phyloP scores from a whole-genome alignment of 2,329 filamentous ascomycete species.

The Beauveria rudraprayagi region DNA sequence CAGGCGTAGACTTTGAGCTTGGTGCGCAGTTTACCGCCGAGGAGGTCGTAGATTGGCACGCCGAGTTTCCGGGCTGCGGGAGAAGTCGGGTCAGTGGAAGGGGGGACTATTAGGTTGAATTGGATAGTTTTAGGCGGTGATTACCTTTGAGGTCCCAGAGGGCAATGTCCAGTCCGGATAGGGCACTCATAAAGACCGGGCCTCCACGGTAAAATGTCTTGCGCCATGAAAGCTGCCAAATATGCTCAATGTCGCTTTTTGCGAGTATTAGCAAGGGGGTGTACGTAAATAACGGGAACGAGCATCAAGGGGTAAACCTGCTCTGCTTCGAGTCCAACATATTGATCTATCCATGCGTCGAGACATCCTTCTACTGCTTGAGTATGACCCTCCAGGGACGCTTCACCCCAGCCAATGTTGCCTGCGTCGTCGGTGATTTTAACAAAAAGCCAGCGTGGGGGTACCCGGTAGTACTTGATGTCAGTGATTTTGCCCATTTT shows the following conservation, averaged over 20 bases:
- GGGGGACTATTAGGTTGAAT: too few relatives aligned
- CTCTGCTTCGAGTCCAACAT: slow-evolving; percentile 64
- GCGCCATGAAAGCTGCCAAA: slow-evolving; percentile 69
- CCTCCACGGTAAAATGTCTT: slow-evolving; percentile 69
- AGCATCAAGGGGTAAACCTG: slow-evolving; percentile 25
- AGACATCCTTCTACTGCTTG: slow-evolving; percentile 67
- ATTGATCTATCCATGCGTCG: slow-evolving; percentile 55
- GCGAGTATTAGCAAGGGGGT: too few relatives aligned
- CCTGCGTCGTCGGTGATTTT: slow-evolving; percentile 63
- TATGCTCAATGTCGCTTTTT: slow-evolving; percentile 64
- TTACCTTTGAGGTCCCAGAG: slow-evolving; percentile 66
- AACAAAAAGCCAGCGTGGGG: slow-evolving; percentile 70
- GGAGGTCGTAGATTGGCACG: slow-evolving; percentile 63
- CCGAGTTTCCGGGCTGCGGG: slow-evolving; percentile 36
- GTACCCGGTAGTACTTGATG: slow-evolving; percentile 68
- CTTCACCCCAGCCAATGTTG: slow-evolving; percentile 65
- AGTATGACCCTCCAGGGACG: slow-evolving; percentile 64
- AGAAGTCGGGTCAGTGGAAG: too few relatives aligned
- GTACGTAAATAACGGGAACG: too few relatives aligned
- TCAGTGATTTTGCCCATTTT: slow-evolving; percentile 16
- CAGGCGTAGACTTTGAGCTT: slow-evolving; percentile 68
- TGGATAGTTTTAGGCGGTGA: too few relatives aligned
- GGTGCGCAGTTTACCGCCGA: slow-evolving; percentile 65
- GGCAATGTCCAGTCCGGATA: slow-evolving; percentile 71
- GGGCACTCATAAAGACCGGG: slow-evolving; percentile 71